A percentile compares a stretch with the other conserved stretches of the same genome.
Evolutionary conservation across 2,329 filamentous ascomycete genomes (phyloP).

Genomic region (Fusarium nygamai): DNA sequence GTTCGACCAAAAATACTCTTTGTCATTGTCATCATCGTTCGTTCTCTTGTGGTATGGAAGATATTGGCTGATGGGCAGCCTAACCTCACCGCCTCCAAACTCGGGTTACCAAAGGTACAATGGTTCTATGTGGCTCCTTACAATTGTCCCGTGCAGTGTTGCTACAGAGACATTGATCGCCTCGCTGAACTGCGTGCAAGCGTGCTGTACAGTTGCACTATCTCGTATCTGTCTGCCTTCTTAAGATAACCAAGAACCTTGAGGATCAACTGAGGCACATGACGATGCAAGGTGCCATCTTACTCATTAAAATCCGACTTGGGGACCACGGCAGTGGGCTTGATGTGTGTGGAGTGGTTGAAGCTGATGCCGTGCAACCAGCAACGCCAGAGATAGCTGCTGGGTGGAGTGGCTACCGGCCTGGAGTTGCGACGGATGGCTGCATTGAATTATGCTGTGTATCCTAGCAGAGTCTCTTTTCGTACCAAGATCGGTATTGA

Average conservation of each 20-base stretch:
- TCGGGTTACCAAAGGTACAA: not conserved
- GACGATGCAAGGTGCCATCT: conserved; percentile 24
- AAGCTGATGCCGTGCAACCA: conserved; percentile 33
- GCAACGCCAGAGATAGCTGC: not conserved
- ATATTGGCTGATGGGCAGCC: not conserved
- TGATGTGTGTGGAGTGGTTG: conserved; percentile 12
- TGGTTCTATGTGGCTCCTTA: not conserved
- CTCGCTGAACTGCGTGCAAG: conserved; percentile 9
- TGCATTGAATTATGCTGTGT: conserved; percentile 15
- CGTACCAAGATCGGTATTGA: conserved; percentile 6
- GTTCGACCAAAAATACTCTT: not conserved
- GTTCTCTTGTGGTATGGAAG: not conserved
- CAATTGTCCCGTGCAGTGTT: not conserved
- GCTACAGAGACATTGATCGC: not conserved
- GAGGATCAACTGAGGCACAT: conserved; percentile 25
- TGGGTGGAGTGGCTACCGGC: conserved; percentile 3
- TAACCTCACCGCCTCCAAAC: conserved; percentile 14
- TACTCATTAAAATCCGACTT: not conserved
- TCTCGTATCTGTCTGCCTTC: conserved; percentile 21
- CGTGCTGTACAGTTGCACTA: conserved; percentile 10
- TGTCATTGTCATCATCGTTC: not conserved
- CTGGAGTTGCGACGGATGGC: not conserved
- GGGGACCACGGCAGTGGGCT: not conserved
- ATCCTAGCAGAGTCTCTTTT: not conserved
- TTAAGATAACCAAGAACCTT: conserved; percentile 21